Evolutionary conservation across 2,329 filamentous ascomycete species (phyloP).

Genomic region (Alternaria consortialis): DNA sequence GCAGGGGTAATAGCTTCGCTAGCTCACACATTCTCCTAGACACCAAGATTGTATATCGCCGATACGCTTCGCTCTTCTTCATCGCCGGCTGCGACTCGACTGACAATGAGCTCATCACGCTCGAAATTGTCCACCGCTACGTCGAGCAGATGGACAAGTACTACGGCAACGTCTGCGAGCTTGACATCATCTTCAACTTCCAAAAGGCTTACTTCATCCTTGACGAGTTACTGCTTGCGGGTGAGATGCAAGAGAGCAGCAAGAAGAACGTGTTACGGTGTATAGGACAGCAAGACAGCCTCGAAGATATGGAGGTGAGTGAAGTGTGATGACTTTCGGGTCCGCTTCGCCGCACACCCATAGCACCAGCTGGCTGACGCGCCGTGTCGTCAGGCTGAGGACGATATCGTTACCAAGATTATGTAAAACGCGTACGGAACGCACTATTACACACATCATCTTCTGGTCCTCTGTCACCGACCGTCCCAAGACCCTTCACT

Average conservation of each 20-base stretch:
- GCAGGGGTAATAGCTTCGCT: conserved; percentile 25
- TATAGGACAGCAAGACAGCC: conserved; percentile 95
- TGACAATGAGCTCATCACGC: conserved; percentile 97
- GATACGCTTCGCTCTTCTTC: conserved; percentile 99
- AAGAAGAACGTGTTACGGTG: conserved; percentile 98
- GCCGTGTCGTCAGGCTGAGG: conserved; percentile 73
- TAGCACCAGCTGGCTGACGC: conserved; percentile 54
- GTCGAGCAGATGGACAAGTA: conserved; percentile 99
- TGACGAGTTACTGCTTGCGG: conserved; percentile 92
- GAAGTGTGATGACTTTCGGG: conserved; percentile 26
- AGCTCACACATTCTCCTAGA: conserved; percentile 65
- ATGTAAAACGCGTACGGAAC: conserved; percentile 63
- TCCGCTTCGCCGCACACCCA: conserved; percentile 27
- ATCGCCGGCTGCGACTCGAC: conserved; percentile 97
- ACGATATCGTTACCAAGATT: conserved; percentile 85
- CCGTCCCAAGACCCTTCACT: conserved; percentile 34
- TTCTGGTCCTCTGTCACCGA: conserved; percentile 23
- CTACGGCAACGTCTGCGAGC: conserved; percentile 99
- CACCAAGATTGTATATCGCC: conserved; percentile 97
- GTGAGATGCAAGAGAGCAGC: conserved; percentile 97
- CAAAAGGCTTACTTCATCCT: conserved; percentile 99
- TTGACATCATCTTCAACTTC: conserved; percentile 99
- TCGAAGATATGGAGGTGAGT: conserved; percentile 99
- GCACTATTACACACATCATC: conserved; percentile 18
- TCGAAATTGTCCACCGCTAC: conserved; percentile 98